Evolutionary conservation across 2,329 filamentous ascomycete genomes (phyloP).

Genomic region (Colletotrichum sp.): DNA sequence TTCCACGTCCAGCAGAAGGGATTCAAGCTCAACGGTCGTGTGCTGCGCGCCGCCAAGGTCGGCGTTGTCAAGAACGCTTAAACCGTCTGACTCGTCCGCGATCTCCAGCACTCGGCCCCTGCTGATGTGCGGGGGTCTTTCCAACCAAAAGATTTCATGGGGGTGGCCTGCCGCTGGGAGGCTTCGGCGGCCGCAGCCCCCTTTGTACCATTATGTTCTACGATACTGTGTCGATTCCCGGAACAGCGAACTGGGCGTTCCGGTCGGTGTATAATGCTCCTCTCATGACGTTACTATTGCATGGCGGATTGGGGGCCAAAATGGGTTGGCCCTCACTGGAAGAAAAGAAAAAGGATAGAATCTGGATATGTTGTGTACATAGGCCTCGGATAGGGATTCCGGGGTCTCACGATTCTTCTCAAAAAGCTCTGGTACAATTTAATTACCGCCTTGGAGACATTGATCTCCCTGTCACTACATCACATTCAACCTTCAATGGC

Average conservation of each 20-base stretch:
- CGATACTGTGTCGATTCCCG: constrained; percentile 16
- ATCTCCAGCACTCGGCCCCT: neutral
- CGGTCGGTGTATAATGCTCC: constrained; percentile 50
- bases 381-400: neutral
- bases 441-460: constrained; percentile 14
- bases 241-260: constrained; percentile 22
- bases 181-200: constrained; percentile 12
- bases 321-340: constrained; percentile 12
- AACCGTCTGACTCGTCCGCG: neutral
- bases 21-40: constrained; percentile 89
- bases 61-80: constrained; percentile 87
- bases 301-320: constrained; percentile 11
- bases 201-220: constrained; percentile 37
- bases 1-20: constrained; percentile 96
- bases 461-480: constrained; percentile 2
- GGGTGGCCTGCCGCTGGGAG: neutral
- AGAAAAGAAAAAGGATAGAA: constrained; percentile 18
- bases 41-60: constrained; percentile 92
- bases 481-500: neutral
- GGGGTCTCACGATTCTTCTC: constrained; percentile 1
- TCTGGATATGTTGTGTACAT: constrained; percentile 15
- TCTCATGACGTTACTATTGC: constrained; percentile 42
- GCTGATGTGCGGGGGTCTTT: neutral
- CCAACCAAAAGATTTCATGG: neutral
- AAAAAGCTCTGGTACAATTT: constrained; percentile 14